phyloP scores from a whole-genome alignment of 2,329 filamentous ascomycete genomes.

The Sclerotinia spermophila region DNA sequence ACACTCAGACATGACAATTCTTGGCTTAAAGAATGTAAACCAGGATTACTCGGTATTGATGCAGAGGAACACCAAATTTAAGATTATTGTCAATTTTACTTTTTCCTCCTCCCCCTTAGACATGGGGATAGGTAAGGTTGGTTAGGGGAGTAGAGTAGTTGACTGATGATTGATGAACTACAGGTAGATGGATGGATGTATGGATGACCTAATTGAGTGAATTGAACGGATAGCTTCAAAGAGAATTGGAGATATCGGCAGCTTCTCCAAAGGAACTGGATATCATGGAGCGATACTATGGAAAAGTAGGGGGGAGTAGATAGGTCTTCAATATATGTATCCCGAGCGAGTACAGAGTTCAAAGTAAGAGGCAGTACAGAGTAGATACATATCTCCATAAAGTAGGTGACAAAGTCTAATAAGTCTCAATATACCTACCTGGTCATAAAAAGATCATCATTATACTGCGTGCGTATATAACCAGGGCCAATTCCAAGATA shows the following conservation, averaged over 20 bases:
- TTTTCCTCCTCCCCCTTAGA: not conserved
- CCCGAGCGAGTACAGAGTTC: not conserved
- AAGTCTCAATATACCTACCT: not conserved
- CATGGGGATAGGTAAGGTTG: not conserved
- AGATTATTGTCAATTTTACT: constrained; percentile 6
- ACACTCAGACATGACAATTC: not conserved
- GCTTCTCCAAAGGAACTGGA: too few relatives aligned
- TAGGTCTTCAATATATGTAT: not conserved
- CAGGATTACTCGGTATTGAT: constrained; percentile 6
- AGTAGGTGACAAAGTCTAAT: too few relatives aligned
- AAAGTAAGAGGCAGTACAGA: not conserved
- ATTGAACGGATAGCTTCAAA: not conserved
- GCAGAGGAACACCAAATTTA: not conserved
- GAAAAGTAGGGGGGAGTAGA: not conserved
- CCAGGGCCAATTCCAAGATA: not conserved
- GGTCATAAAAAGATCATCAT: not conserved
- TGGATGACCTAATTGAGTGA: not conserved
- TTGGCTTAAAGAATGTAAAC: not conserved
- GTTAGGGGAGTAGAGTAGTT: too few relatives aligned
- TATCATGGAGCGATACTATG: too few relatives aligned
- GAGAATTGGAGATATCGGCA: not conserved
- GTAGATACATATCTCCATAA: too few relatives aligned
- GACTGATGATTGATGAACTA: not conserved
- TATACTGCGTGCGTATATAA: not conserved
- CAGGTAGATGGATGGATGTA: not conserved